A percentile compares a stretch with the other conserved stretches of the same genome.
Conservation (phyloP, 306 rosid genomes). For the Rosa lucieae region DNA sequence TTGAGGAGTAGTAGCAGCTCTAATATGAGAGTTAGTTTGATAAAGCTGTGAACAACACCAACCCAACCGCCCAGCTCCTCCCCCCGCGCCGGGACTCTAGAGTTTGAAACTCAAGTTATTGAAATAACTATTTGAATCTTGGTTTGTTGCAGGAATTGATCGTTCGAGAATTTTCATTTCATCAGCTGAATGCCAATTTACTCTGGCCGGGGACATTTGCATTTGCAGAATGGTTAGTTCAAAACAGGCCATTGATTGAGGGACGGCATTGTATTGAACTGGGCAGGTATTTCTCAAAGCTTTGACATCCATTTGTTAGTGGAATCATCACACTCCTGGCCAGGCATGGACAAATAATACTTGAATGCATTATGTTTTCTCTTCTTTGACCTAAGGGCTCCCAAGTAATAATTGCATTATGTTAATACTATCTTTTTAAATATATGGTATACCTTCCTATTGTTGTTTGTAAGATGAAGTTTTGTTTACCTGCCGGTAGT, state of each 20-base stretch:
- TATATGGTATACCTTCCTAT: neutral
- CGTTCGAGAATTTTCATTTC: conserved; percentile 82
- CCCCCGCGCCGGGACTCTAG: no score
- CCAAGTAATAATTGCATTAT: neutral
- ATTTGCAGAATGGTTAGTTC: conserved; percentile 82
- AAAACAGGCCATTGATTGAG: conserved; percentile 54
- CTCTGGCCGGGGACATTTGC: conserved; percentile 97
- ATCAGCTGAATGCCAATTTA: conserved; percentile 88
- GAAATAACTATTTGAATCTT: neutral
- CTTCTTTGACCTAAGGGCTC: neutral
- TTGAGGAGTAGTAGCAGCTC: neutral
- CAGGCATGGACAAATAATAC: neutral
- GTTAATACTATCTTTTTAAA: neutral
- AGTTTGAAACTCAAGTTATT: neutral
- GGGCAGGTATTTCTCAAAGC: conserved; percentile 63
- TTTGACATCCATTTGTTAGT: neutral
- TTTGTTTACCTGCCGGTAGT: neutral
- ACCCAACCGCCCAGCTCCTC: no score
- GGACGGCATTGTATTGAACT: conserved; percentile 77
- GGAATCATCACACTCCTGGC: neutral
- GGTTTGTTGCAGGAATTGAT: conserved; percentile 60
- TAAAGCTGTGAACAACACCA: no score
- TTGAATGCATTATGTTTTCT: neutral
- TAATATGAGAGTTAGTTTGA: neutral
- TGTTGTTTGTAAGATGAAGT: neutral